These are phyloP conservation scores for Desmodesmus armatus DNA, from an alignment of 139 green algal species.

Conservation along the genomic window DNA sequence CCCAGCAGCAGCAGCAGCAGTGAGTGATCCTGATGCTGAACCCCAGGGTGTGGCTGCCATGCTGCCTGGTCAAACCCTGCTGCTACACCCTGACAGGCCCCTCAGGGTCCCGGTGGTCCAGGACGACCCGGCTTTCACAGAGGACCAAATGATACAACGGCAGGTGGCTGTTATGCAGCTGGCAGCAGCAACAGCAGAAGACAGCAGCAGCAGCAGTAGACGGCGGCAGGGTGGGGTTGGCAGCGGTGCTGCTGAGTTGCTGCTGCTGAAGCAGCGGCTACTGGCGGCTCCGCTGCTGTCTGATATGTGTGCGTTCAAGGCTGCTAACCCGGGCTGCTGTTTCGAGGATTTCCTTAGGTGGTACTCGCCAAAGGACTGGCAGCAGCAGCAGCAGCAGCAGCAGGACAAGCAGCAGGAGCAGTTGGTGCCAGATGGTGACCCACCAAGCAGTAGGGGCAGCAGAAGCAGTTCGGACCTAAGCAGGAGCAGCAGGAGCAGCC, in stretches of 20 bases:
- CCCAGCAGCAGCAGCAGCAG: slow-evolving; percentile 23
- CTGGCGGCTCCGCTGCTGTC: slow-evolving; percentile 66
- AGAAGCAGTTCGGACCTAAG: background rate
- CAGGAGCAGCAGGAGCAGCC: background rate
- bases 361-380: slow-evolving; percentile 81
- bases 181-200: background rate
- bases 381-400: slow-evolving; percentile 40
- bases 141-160: slow-evolving; percentile 68
- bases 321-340: slow-evolving; percentile 84
- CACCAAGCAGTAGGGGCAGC: background rate
- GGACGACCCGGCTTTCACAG: slow-evolving; percentile 57
- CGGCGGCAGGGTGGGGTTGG: background rate
- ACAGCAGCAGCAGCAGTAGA: slow-evolving; percentile 17
- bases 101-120: slow-evolving; percentile 58
- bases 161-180: slow-evolving; percentile 49
- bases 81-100: slow-evolving; percentile 43
- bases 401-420: slow-evolving; percentile 17
- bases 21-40: no score
- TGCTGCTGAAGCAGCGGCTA: slow-evolving; percentile 48
- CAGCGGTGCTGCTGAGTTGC: background rate
- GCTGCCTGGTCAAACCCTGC: slow-evolving; percentile 38
- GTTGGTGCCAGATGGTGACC: no score
- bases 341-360: slow-evolving; percentile 91
- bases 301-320: slow-evolving; percentile 96
- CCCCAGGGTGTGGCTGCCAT: background rate